Conservation (phyloP, 768 basidiomycete genomes). For the Suillus luteus region DNA sequence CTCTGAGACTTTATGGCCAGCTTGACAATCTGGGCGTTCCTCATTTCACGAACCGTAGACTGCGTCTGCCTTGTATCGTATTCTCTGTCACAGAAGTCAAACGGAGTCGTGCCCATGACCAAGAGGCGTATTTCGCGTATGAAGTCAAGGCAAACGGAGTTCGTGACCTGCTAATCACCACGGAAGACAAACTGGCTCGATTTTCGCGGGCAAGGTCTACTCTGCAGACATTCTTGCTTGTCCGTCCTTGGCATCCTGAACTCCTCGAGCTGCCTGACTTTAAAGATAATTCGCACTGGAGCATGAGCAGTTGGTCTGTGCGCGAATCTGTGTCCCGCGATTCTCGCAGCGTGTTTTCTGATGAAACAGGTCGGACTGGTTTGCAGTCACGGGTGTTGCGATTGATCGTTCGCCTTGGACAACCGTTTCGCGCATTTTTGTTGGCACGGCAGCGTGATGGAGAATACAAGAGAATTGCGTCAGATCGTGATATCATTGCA, state of each 20-base stretch:
- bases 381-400: constrained; percentile 2
- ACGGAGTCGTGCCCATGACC: neutral
- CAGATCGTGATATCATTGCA: neutral
- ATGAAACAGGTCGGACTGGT: neutral
- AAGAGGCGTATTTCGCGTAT: neutral
- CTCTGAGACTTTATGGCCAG: neutral
- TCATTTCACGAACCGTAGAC: neutral
- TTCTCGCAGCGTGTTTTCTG: neutral
- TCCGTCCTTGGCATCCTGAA: neutral
- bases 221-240: neutral
- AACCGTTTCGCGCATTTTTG: constrained; percentile 2
- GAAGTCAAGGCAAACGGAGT: neutral
- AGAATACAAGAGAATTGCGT: neutral
- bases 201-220: neutral
- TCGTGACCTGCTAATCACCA: neutral
- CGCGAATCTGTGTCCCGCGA: neutral
- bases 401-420: constrained; percentile 9
- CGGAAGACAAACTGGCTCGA: neutral
- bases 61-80: neutral
- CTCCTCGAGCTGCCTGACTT: neutral
- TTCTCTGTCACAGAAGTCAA: neutral
- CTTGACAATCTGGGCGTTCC: neutral
- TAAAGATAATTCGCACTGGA: neutral
- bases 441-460: neutral
- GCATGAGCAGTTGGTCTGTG: neutral